phyloP scores from a whole-genome alignment of 768 basidiomycete species.

The Termitomyces sp. region DNA sequence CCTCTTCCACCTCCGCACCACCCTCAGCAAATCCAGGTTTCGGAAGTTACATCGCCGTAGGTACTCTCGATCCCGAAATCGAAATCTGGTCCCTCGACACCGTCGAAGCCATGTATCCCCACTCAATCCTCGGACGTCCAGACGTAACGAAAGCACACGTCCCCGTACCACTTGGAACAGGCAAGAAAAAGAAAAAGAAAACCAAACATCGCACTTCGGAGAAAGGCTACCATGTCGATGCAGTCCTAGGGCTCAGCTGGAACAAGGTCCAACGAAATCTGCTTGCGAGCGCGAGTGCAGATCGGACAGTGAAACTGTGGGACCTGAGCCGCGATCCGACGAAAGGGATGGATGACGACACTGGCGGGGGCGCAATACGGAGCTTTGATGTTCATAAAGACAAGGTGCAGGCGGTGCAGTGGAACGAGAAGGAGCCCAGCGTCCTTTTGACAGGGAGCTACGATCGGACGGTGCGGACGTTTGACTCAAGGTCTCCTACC shows the following conservation, averaged over 20 bases:
- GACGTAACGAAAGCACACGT: constrained; percentile 80
- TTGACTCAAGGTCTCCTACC: constrained; percentile 85
- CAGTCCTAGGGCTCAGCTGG: constrained; percentile 93
- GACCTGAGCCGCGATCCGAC: constrained; percentile 76
- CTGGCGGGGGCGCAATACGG: constrained; percentile 67
- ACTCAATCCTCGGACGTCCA: constrained; percentile 86
- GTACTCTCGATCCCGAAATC: constrained; percentile 95
- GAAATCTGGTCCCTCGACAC: constrained; percentile 98
- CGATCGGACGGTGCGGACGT: constrained; percentile 92
- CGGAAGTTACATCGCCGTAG: constrained; percentile 94
- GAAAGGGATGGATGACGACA: constrained; percentile 35
- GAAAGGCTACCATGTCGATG: constrained; percentile 84
- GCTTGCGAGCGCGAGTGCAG: constrained; percentile 89
- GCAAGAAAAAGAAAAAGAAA: constrained; percentile 96
- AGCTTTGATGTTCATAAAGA: constrained; percentile 88
- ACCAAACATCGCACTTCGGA: constrained; percentile 61
- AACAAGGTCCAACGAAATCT: constrained; percentile 87
- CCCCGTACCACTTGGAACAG: constrained; percentile 80
- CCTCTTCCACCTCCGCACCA: constrained; percentile 39
- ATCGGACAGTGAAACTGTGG: constrained; percentile 97
- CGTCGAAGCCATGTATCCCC: constrained; percentile 92
- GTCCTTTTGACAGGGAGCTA: constrained; percentile 92
- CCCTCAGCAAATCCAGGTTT: constrained; percentile 34
- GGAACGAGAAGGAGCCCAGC: constrained; percentile 88
- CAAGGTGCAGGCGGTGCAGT: constrained; percentile 95